These are phyloP conservation scores for Pleurotus giganteus DNA, from an alignment of 768 basidiomycete species.

Conservation along the genomic window DNA sequence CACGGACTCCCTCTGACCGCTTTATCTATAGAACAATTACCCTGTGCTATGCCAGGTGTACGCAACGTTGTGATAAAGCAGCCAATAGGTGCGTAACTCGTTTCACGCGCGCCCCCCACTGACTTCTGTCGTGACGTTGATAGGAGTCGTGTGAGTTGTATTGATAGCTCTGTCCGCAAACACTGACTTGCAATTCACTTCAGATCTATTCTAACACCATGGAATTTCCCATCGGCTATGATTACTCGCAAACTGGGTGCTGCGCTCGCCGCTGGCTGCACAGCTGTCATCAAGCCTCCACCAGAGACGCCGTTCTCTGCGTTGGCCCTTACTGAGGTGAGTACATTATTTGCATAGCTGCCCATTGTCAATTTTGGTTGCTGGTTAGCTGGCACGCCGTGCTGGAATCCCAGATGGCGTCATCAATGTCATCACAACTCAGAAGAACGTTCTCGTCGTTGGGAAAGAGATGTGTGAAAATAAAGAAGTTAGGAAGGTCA, in stretches of 20 bases:
- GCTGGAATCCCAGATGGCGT: constrained; percentile 97
- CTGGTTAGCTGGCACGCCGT: constrained; percentile 66
- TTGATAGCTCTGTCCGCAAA: background rate
- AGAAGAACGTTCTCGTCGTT: constrained; percentile 80
- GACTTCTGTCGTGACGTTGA: constrained; percentile 2
- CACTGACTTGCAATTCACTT: background rate
- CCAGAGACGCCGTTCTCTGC: constrained; percentile 94
- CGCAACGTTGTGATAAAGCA: constrained; percentile 94
- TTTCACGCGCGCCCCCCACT: background rate
- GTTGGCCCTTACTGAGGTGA: constrained; percentile 87
- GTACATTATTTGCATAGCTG: background rate
- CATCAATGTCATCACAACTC: constrained; percentile 90
- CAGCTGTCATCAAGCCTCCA: constrained; percentile 91
- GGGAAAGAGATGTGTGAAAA: constrained; percentile 95
- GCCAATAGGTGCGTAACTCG: constrained; percentile 59
- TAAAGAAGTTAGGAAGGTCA: constrained; percentile 81
- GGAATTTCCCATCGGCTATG: constrained; percentile 97
- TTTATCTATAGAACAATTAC: constrained; percentile 68
- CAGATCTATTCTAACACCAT: constrained; percentile 79
- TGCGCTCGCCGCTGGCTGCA: constrained; percentile 95
- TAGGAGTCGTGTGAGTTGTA: constrained; percentile 39
- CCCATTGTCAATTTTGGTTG: no score
- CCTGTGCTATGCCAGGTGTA: constrained; percentile 62
- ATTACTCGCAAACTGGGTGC: constrained; percentile 88
- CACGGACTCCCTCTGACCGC: background rate